Evolutionary conservation across 2,329 filamentous ascomycete genomes (phyloP).

Genomic region (Mycogone perniciosa): DNA sequence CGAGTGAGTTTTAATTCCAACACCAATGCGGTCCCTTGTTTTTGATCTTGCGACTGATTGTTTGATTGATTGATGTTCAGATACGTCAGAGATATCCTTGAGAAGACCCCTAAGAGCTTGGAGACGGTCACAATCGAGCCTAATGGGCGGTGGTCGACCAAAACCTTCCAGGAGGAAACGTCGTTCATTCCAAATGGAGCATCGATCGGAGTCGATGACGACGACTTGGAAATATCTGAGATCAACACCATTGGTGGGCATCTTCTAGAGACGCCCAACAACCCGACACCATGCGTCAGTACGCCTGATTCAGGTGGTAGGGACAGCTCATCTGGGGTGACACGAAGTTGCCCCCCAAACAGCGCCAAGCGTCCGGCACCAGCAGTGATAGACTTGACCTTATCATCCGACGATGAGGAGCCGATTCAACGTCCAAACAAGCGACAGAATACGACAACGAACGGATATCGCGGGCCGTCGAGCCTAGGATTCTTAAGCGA

Average conservation of each 20-base stretch:
- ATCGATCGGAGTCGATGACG: constrained; percentile 36
- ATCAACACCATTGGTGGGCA: constrained; percentile 30
- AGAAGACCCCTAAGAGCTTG: constrained; percentile 59
- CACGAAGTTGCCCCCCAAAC: constrained; percentile 28
- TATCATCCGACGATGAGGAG: constrained; percentile 49
- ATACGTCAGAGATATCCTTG: constrained; percentile 83
- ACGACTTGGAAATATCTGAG: constrained; percentile 45
- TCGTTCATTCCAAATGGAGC: constrained; percentile 22
- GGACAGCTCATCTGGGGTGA: constrained; percentile 30
- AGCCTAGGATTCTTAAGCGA: constrained; percentile 10
- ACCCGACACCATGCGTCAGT: constrained; percentile 28
- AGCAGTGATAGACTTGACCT: constrained; percentile 54
- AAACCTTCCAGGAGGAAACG: constrained; percentile 28
- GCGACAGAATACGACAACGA: constrained; percentile 33
- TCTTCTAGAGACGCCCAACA: constrained; percentile 32
- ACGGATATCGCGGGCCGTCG: constrained; percentile 17
- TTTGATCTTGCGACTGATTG: neutral
- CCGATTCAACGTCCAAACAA: constrained; percentile 41
- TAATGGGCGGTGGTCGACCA: constrained; percentile 65
- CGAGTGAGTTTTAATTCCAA: constrained; percentile 50
- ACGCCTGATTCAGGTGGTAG: constrained; percentile 33
- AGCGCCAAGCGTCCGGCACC: constrained; percentile 44
- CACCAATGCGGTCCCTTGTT: neutral
- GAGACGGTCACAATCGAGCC: constrained; percentile 91
- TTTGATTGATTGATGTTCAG: constrained; percentile 34